Evolutionary conservation across 2,329 filamentous ascomycete genomes (phyloP), one percentile per base, ranked within the genome.

Genomic region (Penicillium sp.): DNA sequence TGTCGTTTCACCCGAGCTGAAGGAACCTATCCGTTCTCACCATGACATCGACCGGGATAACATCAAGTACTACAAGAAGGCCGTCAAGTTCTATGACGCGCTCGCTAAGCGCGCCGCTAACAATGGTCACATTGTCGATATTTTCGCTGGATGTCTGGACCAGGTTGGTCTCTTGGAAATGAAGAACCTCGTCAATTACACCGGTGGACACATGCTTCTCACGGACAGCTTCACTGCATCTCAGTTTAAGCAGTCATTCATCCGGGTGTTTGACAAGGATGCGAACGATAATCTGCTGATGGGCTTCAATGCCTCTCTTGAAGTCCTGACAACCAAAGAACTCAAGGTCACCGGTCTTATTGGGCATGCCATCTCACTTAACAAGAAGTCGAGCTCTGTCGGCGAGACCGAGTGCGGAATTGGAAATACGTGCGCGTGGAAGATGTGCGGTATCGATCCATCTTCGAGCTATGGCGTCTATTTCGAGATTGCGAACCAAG

Each of bases 31-130:
- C 57, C 86, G 93, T 65, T 97, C 91, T 37, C 93, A 98, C 73
- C 93, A 98, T 71, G 93, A 98, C 64, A 98, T 98, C 69, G 93
- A 98, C 67, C 84, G 90, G 49, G 93, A 98, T 71, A 96, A 96
- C 68, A 95, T 95, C 74, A 98, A 98, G 72, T 96, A 97, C 73
- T 97, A 95, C 75, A 98, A 98, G 79, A 98, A 98, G 74, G 93
- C 93, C 24, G 73, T 96, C 43, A 98, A 97, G 84, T 97, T 96
- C 70, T 98, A 97, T 68, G 93, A 98, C 54, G 86, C 82, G 55
- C 80, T 98, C 38, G 90, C 93, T 4, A 97, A 97, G 73, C 83
- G 93, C 51, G 89, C 90, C 18, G 88, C 93, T 11, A 90, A 97
- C 70, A 98, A 98, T 62, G 91, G 93, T 24, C 93, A 98, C 65